phyloP scores from a whole-genome alignment of 306 rosid genomes.

The Trichosanthes truncata region DNA sequence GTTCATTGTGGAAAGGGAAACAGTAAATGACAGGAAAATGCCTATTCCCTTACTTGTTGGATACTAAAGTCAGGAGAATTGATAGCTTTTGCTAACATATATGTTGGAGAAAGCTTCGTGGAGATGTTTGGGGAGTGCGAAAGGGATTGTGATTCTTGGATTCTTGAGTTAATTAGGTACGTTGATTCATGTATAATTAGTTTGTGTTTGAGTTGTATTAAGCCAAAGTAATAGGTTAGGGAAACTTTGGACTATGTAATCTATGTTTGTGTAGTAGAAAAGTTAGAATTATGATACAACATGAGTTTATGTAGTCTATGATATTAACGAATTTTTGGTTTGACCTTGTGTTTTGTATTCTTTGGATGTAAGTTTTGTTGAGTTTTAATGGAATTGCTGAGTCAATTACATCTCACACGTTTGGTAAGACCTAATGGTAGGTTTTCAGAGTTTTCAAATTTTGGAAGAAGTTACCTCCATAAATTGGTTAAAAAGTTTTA shows the following conservation, averaged over 20 bases:
- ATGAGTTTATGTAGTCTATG: background rate
- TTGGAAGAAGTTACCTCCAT: too few relatives aligned
- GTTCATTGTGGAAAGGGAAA: background rate
- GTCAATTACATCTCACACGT: background rate
- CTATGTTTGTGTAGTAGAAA: background rate
- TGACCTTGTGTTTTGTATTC: background rate
- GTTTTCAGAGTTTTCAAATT: too few relatives aligned
- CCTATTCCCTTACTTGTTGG: constrained; percentile 1
- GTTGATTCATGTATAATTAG: background rate
- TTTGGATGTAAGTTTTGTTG: background rate
- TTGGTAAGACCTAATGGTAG: background rate
- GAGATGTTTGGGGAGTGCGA: background rate
- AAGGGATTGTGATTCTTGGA: background rate
- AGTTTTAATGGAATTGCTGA: background rate
- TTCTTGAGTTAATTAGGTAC: background rate
- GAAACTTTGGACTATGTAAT: background rate
- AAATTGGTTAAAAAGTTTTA: background rate
- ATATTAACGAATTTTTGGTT: background rate
- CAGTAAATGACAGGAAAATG: background rate
- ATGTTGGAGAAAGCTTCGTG: background rate
- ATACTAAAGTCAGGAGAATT: background rate
- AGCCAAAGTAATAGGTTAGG: background rate
- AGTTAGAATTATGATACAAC: background rate
- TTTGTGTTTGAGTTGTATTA: background rate
- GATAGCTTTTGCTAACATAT: background rate